phyloP scores from a whole-genome alignment of 2,329 filamentous ascomycete genomes.

The Penicillium brasilianum region DNA sequence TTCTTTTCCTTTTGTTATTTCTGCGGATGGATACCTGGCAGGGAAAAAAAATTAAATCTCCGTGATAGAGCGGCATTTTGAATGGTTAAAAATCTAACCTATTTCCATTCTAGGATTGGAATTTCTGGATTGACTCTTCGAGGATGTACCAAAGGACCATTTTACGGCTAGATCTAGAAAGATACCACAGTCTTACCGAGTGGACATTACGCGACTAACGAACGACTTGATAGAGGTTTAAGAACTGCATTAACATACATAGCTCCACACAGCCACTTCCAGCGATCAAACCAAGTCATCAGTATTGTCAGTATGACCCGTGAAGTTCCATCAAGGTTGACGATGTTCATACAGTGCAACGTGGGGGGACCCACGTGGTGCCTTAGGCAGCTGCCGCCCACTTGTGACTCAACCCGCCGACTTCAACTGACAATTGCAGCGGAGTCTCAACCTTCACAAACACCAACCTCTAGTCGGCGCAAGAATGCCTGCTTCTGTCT shows the following conservation, averaged over 20 bases:
- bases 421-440: neutral
- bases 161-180: neutral
- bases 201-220: neutral
- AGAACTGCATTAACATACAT: no score
- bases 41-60: neutral
- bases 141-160: neutral
- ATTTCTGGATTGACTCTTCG: no score
- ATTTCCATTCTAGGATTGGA: neutral
- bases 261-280: no score
- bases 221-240: no score
- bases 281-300: neutral
- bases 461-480: slow-evolving; percentile 7
- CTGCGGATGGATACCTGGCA: slow-evolving; percentile 1
- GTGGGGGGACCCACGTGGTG: slow-evolving; percentile 22
- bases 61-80: neutral
- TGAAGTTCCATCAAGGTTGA: neutral
- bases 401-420: slow-evolving; percentile 27
- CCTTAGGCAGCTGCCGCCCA: slow-evolving; percentile 11
- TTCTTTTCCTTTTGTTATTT: neutral
- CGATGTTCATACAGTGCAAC: neutral
- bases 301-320: neutral
- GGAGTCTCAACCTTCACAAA: neutral
- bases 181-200: neutral
- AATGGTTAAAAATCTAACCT: neutral
- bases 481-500: slow-evolving; percentile 25